phyloP scores from a whole-genome alignment of 2,329 filamentous ascomycete species.

The Venturia nashicola region DNA sequence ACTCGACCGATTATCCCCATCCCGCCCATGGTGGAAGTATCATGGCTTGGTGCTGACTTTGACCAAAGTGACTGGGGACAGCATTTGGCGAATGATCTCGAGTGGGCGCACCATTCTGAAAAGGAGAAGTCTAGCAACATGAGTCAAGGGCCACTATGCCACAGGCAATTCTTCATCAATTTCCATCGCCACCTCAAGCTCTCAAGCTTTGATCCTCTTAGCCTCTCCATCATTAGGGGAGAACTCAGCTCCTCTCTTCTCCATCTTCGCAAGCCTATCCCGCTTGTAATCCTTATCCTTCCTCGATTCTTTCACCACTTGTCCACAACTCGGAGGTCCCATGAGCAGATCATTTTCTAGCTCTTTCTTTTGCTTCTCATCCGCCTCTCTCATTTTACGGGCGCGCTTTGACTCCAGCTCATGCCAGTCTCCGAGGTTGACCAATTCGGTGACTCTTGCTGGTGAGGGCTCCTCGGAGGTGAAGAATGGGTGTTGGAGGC shows the following conservation, averaged over 20 bases:
- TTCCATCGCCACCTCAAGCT: neutral
- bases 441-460: conserved; percentile 62
- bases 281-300: conserved; percentile 6
- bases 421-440: conserved; percentile 87
- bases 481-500: conserved; percentile 83
- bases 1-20: neutral
- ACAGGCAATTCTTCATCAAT: neutral
- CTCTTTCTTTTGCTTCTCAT: conserved; percentile 8
- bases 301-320: neutral
- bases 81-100: neutral
- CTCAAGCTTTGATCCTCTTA: conserved; percentile 4
- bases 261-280: neutral
- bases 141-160: neutral
- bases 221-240: conserved; percentile 4
- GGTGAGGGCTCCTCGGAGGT: conserved; percentile 65
- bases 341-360: neutral
- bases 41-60: neutral
- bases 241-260: conserved; percentile 7
- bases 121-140: too few relatives aligned
- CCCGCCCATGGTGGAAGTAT: neutral
- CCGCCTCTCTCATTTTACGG: conserved; percentile 1
- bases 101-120: neutral
- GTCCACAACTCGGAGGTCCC: conserved; percentile 8
- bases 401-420: conserved; percentile 88
- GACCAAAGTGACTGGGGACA: neutral